A percentile compares a stretch with the other conserved stretches of the same genome.
These are phyloP conservation scores for Gypsophila paniculata DNA, from an alignment of 179 eudicot genomes.

Conservation along the genomic window DNA sequence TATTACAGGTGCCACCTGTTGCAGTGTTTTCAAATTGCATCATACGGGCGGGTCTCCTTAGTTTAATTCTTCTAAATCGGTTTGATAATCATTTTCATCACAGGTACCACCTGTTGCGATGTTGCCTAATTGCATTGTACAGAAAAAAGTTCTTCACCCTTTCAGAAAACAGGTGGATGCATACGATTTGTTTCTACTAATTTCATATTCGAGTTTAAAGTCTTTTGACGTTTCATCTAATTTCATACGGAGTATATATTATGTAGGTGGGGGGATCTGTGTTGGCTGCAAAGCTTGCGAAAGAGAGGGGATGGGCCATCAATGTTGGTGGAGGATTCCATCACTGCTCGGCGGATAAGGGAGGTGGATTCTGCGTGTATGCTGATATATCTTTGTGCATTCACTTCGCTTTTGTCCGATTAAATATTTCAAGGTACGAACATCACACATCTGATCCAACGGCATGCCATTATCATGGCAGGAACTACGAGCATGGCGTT, in stretches of 20 bases:
- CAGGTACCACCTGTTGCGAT: conserved; percentile 91
- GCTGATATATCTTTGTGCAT: conserved; percentile 89
- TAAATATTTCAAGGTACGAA: conserved; percentile 63
- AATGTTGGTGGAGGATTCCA: conserved; percentile 98
- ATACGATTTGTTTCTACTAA: neutral
- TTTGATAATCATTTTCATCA: conserved; percentile 2
- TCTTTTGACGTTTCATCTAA: neutral
- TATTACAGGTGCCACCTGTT: neutral
- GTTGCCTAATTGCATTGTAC: conserved; percentile 69
- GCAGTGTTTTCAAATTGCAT: neutral
- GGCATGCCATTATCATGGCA: neutral
- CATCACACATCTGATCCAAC: neutral
- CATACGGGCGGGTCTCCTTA: conserved; percentile 24
- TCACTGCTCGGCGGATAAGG: conserved; percentile 76
- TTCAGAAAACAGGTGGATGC: conserved; percentile 76
- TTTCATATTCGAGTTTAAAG: conserved; percentile 4
- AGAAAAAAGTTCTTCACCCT: conserved; percentile 67
- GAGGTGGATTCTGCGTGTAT: conserved; percentile 94
- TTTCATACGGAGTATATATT: neutral
- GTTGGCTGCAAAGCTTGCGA: conserved; percentile 87
- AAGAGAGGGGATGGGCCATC: conserved; percentile 92
- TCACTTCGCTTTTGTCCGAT: conserved; percentile 60
- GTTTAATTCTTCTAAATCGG: neutral
- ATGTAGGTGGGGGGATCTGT: conserved; percentile 82
- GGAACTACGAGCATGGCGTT: neutral